Base-by-base conservation (phyloP, 2,329 filamentous ascomycete species). In the Alternaria burnsii region DNA sequence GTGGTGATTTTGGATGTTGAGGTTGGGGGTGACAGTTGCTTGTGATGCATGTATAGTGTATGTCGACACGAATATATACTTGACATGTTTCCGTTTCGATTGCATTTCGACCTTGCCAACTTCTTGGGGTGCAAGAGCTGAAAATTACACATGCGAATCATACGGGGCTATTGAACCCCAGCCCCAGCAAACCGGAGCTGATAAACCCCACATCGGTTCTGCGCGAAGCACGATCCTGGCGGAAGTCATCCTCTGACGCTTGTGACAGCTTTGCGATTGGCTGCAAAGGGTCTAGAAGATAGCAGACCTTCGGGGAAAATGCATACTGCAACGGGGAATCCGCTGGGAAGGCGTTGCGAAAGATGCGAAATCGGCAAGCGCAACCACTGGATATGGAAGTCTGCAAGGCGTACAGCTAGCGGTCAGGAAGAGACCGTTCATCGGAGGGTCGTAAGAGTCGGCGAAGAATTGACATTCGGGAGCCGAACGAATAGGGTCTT, bases 121-220 rank as follows among this genome's bases (percentile, higher is more conserved):
- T 14, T 12, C 11, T 41, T 11, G 22, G 18, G 11, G 48, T 30
- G 34, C 47, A 40, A 34, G 20, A 52, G 26, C n/a, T 28, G 16
- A 44, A 32, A 36, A 22, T 30, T 44, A 50, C 52, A 41, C 28
- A 26, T 22, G 42, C 12, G 41, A 52, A 41, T 47, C 20, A 24
- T 44, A 55, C 41, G 44, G 38, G 48, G 40, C 40, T 43, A 46
- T 32, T 47, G 57, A 40, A 52, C 55, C 34, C 46, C 32, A 54
- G 24, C 53, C 18, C 40, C 40, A 24, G 40, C 20, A 36, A 36
- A 18, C 24, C 28, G 46, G 55, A 55, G 67, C 69, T 70, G 67
- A 70, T 64, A 63, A 67, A 68, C 65, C 52, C 63, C 66, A 64
- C 63, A 56, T 54, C 22, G 51, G 32, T 24, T 42, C 59, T 59